Base-by-base conservation (phyloP, 495 filamentous ascomycete species). In the Clohesyomyces aquaticus region DNA sequence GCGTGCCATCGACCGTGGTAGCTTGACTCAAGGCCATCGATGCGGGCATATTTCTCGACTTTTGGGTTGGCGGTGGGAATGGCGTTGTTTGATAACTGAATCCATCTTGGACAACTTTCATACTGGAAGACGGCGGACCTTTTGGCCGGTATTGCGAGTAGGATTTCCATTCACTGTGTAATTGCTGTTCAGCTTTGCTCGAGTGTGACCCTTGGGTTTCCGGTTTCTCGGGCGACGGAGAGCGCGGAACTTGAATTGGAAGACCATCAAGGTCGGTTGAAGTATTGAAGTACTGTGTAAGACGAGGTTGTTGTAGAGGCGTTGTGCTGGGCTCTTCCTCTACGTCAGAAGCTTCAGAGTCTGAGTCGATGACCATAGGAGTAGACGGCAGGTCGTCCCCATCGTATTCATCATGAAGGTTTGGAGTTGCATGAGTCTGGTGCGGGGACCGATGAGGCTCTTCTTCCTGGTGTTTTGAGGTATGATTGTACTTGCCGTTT, bases 11-110 rank as follows among this genome's bases (percentile, higher is more conserved):
- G 1, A 67, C 47, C 1, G 65, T 67, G 16, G 65, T 67, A 10
- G 65, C 65, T 48, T 67, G 65, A 29, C 63, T 66, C 11, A 61
- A 18, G 9, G 27, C 22, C 16, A 47, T 38, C 4, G 43, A 12
- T 22, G 47, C 51, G 18, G 26, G 59, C 1, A 11, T 27, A 8
- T 12, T n/a, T 19, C 41, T 12, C 10, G 14, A 14, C 35, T 23
- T 27, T 3, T 10, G 2, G n/a, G n/a, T 22, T 12, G 38, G 27
- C 18, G 43, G 3, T 1, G 43, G 19, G 16, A 32, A 62, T 9
- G 65, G 65, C 11, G 58, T 66, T 3, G 51, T 42, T 61, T 61
- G 65, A 52, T 62, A 67, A 26, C 52, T 58, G 25, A 48, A 53
- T 11, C 14, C 3, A 23, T 58, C 46, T 18, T 35, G 50, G 0